phyloP scores from a whole-genome alignment of 352 stramenopile genomes.

The Phytophthora sp. region DNA sequence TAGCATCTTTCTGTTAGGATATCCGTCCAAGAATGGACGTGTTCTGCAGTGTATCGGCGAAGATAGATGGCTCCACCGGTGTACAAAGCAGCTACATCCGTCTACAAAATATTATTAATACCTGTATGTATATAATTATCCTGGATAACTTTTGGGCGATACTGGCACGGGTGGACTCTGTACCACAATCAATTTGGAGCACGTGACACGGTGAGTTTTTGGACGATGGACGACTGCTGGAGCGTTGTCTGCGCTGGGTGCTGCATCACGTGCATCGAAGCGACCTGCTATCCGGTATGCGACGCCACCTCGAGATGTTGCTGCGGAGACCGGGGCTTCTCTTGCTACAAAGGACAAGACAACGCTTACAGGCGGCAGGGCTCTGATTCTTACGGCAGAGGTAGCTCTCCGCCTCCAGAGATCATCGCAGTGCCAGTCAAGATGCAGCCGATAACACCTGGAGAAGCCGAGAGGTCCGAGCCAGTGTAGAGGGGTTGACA shows the following conservation, averaged over 20 bases:
- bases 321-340: slow-evolving; percentile 34
- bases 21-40: too few species aligned
- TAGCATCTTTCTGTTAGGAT: too few species aligned
- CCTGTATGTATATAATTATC: too few species aligned
- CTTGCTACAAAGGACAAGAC: slow-evolving; percentile 26
- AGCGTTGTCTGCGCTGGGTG: slow-evolving; percentile 31
- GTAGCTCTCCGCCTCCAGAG: slow-evolving; percentile 8
- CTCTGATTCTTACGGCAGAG: slow-evolving; percentile 9
- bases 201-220: neutral
- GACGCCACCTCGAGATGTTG: slow-evolving; percentile 26
- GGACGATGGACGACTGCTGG: slow-evolving; percentile 35
- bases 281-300: slow-evolving; percentile 23
- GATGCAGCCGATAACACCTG: slow-evolving; percentile 29
- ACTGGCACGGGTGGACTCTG: too few species aligned
- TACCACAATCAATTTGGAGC: slow-evolving; percentile 3
- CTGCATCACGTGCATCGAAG: slow-evolving; percentile 31
- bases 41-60: too few species aligned
- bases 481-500: too few species aligned
- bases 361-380: slow-evolving; percentile 3
- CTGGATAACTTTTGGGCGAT: too few species aligned
- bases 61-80: too few species aligned
- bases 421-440: slow-evolving; percentile 28
- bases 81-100: too few species aligned
- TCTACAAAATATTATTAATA: too few species aligned
- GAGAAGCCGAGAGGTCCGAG: neutral